A percentile compares a stretch with the other conserved stretches of the same genome.
Evolutionary conservation across 179 eudicot genomes (phyloP).

Genomic region (Pouteria campechiana): DNA sequence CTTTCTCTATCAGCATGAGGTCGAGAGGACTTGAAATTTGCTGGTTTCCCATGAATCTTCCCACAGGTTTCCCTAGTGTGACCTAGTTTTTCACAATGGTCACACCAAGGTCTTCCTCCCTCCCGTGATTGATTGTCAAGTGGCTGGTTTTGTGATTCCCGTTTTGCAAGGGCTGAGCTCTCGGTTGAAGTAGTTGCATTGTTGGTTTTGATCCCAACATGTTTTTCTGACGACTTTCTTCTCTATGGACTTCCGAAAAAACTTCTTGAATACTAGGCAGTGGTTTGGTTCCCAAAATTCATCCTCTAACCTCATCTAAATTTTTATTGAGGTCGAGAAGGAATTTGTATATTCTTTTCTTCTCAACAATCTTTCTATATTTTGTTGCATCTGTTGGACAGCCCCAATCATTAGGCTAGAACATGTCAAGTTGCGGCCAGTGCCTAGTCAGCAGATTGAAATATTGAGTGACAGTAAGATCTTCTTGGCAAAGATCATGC

Average conservation of each 20-base stretch:
- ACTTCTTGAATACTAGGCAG: not conserved
- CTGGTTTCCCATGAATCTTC: slow-evolving; percentile 3
- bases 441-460: not conserved
- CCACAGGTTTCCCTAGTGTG: not conserved
- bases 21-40: not conserved
- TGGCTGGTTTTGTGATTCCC: not conserved
- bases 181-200: not conserved
- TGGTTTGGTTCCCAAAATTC: not conserved
- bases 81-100: not conserved
- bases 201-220: not conserved
- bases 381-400: not conserved
- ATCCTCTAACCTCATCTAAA: not conserved
- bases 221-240: slow-evolving; percentile 1
- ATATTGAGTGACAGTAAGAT: not conserved
- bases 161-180: not conserved
- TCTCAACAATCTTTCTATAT: not conserved
- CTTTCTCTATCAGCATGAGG: not conserved
- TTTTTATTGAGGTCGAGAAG: too few relatives aligned
- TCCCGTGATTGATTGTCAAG: not conserved
- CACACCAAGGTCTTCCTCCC: slow-evolving; percentile 4
- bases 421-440: slow-evolving; percentile 1
- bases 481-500: not conserved
- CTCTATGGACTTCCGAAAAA: not conserved
- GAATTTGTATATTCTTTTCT: too few relatives aligned
- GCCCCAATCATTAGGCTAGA: not conserved